A percentile compares a stretch with the other conserved stretches of the same genome.
Evolutionary conservation across 2,329 filamentous ascomycete species (phyloP).

Genomic region (Hymenoscyphus linearis): DNA sequence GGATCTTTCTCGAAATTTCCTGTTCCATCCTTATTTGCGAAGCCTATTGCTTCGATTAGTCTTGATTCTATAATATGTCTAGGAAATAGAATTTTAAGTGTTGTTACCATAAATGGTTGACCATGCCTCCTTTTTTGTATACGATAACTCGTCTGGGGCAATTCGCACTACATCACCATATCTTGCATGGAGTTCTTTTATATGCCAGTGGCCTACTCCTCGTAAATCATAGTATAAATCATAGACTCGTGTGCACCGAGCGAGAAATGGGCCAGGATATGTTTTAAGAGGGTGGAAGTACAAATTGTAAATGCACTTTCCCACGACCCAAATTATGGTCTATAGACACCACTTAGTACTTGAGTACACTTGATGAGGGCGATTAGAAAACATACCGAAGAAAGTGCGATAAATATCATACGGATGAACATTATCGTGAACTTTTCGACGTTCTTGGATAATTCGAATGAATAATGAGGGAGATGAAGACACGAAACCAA

Average conservation of each 20-base stretch:
- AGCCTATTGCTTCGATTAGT: not conserved
- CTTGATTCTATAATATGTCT: not conserved
- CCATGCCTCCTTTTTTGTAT: conserved; percentile 26
- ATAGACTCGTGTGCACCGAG: not conserved
- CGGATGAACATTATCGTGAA: not conserved
- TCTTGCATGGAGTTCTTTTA: not conserved
- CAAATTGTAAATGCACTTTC: not conserved
- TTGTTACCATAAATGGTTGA: conserved; percentile 18
- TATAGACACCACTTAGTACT: not conserved
- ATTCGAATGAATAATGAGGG: not conserved
- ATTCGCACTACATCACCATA: conserved; percentile 12
- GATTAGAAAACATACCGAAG: not conserved
- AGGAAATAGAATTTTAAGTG: not conserved
- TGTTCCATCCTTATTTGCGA: not conserved
- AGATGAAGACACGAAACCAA: not conserved
- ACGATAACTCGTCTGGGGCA: conserved; percentile 29
- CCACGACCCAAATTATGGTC: not conserved
- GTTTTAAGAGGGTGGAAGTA: not conserved
- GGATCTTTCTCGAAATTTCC: not conserved
- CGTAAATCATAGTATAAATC: not conserved
- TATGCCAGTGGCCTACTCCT: not conserved
- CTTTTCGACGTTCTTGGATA: not conserved
- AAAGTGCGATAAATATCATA: not conserved
- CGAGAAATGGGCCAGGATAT: conserved; percentile 1
- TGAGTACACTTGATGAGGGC: not conserved